Evolutionary conservation across 805 yeast species (phyloP).

Genomic region (Metschnikowia gruessii): DNA sequence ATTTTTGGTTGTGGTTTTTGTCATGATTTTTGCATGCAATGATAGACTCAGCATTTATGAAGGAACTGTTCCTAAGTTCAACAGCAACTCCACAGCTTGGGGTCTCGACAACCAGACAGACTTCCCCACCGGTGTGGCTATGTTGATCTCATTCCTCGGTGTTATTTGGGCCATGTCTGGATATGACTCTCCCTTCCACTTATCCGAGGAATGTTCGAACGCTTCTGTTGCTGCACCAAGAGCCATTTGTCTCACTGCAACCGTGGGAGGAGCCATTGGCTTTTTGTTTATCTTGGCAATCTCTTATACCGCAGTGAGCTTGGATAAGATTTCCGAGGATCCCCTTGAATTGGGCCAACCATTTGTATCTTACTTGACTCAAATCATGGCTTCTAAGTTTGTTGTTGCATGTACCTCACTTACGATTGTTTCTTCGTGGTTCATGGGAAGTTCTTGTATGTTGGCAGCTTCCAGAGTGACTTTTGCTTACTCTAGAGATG

Average conservation of each 20-base stretch:
- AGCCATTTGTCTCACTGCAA: conserved; percentile 59
- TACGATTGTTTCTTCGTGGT: conserved; percentile 43
- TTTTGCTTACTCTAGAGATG: conserved; percentile 66
- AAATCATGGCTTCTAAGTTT: conserved; percentile 42
- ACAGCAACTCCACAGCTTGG: conserved; percentile 52
- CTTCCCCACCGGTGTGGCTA: conserved; percentile 60
- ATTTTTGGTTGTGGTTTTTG: conserved; percentile 50
- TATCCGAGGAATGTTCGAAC: conserved; percentile 69
- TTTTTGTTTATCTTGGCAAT: conserved; percentile 57
- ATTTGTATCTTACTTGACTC: conserved; percentile 52
- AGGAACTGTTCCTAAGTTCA: conserved; percentile 45
- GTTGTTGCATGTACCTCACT: conserved; percentile 43
- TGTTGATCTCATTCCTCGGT: conserved; percentile 56
- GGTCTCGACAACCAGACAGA: conserved; percentile 54
- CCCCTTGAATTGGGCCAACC: conserved; percentile 56
- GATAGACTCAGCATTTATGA: conserved; percentile 35
- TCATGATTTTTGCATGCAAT: conserved; percentile 53
- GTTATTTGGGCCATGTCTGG: conserved; percentile 74
- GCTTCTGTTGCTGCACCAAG: conserved; percentile 64
- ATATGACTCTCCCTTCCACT: conserved; percentile 71
- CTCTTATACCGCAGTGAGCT: conserved; percentile 56
- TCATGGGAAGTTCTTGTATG: conserved; percentile 59
- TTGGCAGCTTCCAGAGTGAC: conserved; percentile 66
- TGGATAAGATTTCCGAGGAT: conserved; percentile 45
- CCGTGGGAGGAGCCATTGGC: conserved; percentile 54